These are phyloP conservation scores for Pulveroboletus sp. DNA, from an alignment of 768 basidiomycete species.

Conservation along the genomic window DNA sequence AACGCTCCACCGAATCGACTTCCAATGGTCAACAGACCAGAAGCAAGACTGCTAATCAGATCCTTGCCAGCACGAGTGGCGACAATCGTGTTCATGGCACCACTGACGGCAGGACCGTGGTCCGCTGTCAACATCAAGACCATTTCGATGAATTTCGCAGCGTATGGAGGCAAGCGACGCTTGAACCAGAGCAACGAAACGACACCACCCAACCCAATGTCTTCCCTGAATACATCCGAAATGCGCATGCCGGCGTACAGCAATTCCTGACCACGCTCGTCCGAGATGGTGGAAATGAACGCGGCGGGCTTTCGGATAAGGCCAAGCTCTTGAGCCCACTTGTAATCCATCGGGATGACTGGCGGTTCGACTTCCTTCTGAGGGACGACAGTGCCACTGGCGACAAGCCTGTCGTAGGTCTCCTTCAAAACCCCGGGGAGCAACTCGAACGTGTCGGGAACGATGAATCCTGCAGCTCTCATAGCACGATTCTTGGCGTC, in stretches of 20 bases:
- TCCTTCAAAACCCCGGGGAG: constrained; percentile 81
- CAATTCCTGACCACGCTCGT: constrained; percentile 98
- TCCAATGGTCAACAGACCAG: constrained; percentile 96
- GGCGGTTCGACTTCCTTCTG: constrained; percentile 85
- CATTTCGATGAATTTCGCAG: constrained; percentile 99
- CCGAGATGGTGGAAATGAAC: constrained; percentile 98
- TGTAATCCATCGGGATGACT: constrained; percentile 99
- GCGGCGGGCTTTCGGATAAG: constrained; percentile 98
- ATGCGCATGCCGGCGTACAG: constrained; percentile 99
- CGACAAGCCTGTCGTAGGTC: constrained; percentile 82
- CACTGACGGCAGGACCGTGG: constrained; percentile 97
- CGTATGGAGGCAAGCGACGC: constrained; percentile 86
- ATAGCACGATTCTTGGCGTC: constrained; percentile 97
- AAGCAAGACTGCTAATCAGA: constrained; percentile 92
- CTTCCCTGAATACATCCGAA: constrained; percentile 97
- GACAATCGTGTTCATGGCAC: constrained; percentile 99
- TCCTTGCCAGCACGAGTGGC: constrained; percentile 99
- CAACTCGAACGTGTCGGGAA: constrained; percentile 97
- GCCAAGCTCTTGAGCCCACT: constrained; percentile 98
- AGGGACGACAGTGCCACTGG: constrained; percentile 61
- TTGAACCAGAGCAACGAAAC: constrained; percentile 98
- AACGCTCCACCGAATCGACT: constrained; percentile 98
- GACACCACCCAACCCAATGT: constrained; percentile 96
- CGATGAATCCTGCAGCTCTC: constrained; percentile 92
- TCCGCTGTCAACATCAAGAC: constrained; percentile 99